Evolutionary conservation across 306 rosid genomes (phyloP), one percentile per base, ranked within the genome.

Genomic region (Myrica gale): DNA sequence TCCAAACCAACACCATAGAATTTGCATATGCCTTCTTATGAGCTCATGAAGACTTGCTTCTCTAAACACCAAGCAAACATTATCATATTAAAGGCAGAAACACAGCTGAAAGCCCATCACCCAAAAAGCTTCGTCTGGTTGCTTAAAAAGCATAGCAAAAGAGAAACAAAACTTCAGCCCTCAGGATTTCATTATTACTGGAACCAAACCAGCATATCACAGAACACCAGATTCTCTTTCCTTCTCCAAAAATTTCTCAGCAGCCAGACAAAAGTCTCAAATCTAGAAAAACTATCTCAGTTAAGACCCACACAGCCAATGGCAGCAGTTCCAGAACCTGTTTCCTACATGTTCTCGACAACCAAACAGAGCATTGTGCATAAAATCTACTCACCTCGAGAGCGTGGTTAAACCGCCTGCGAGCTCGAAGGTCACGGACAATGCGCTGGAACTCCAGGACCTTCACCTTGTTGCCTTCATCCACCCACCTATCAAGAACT

Each of bases 401-500:
- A 26, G 96, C 96, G 20, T 90, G 96, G 46, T 9, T 70, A 79
- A 47, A 82, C 54, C 96, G 93, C 67, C 51, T 80, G 73, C 73
- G 69, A 54, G n/a, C 5, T 50, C 93, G 91, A 9, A 87, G 93
- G 21, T 19, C 52, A 53, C 85, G 86, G 41, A 88, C 42, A 79
- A 88, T 84, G 63, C 26, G 16, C 10, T 73, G 81, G 61, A 88
- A 84, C 47, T 87, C 81, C 11, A 12, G 0, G 16, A 2, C 71
- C 13, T 56, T 67, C 57, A 84, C 76, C 46, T 58, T 46, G 20
- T 77, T 45, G 23, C 90, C 91, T 79, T 90, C 82, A 62, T 57
- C 19, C 69, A 84, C 44, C 95, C 95, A 91, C 51, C 69, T 77
- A 41, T 89, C 91, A 78, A 91, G 90, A 75, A 88, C 79, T 20